A percentile compares a stretch with the other conserved stretches of the same genome.
Conservation (phyloP, 1,284 basidiomycete species). For the Moesziomyces parantarcticus region DNA sequence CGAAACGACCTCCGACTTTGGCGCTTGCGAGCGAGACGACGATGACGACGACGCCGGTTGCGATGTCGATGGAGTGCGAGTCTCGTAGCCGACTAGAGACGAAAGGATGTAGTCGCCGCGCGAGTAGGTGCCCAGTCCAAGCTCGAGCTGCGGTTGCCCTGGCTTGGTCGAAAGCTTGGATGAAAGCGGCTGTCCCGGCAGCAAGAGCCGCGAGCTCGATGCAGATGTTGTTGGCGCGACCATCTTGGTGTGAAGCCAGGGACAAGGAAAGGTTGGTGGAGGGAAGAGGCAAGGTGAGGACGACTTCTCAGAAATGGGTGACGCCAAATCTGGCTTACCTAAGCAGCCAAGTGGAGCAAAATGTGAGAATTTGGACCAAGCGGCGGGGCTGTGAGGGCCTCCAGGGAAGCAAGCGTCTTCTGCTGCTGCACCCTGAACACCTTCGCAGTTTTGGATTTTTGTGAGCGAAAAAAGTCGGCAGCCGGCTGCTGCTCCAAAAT, state of each 20-base stretch:
- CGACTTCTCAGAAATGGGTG: not conserved
- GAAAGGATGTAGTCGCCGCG: constrained; percentile 55
- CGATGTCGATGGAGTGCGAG: constrained; percentile 11
- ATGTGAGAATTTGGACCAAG: too few species aligned
- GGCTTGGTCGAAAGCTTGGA: constrained; percentile 8
- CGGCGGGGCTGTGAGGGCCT: too few species aligned
- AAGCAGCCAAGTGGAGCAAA: constrained; percentile 25
- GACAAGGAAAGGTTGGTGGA: not conserved
- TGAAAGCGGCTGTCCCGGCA: constrained; percentile 54
- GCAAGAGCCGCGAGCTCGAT: constrained; percentile 21
- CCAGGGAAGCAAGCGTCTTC: not conserved
- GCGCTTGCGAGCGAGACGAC: not conserved
- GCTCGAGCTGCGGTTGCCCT: constrained; percentile 15
- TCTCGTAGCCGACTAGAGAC: constrained; percentile 54
- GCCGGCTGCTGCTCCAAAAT: constrained; percentile 17
- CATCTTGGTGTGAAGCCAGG: constrained; percentile 6
- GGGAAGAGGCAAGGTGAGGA: not conserved
- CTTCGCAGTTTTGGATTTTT: not conserved
- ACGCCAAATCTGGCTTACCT: constrained; percentile 29
- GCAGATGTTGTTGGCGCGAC: constrained; percentile 14
- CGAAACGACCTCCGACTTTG: constrained; percentile 8
- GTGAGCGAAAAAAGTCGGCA: not conserved
- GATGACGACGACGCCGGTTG: not conserved
- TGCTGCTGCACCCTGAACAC: constrained; percentile 3
- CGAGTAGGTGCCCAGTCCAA: constrained; percentile 53